These are phyloP conservation scores for Dothideomycetes sp. DNA, from an alignment of 2,329 filamentous ascomycete species.

Conservation along the genomic window DNA sequence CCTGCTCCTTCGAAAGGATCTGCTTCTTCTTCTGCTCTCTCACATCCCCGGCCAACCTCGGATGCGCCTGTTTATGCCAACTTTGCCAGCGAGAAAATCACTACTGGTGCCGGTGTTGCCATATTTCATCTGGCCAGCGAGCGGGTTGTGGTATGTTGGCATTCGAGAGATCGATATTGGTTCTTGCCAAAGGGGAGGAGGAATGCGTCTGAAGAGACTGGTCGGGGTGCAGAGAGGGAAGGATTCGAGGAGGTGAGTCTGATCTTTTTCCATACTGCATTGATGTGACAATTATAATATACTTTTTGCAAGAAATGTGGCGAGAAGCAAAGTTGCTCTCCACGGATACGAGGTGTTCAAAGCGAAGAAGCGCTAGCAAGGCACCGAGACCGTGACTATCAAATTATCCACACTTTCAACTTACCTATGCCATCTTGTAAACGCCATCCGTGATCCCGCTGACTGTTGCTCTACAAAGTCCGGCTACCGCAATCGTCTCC, in stretches of 20 bases:
- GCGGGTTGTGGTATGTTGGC: conserved; percentile 38
- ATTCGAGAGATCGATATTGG: conserved; percentile 28
- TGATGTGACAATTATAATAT: too few species aligned
- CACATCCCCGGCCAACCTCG: conserved; percentile 2
- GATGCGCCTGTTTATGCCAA: conserved; percentile 14
- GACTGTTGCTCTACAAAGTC: conserved; percentile 22
- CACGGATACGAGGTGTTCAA: too few species aligned
- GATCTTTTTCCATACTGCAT: conserved; percentile 1
- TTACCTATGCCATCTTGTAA: too few species aligned
- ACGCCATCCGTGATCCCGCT: too few species aligned
- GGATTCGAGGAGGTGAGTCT: conserved; percentile 36
- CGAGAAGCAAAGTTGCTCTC: too few species aligned
- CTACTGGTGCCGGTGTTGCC: conserved; percentile 32
- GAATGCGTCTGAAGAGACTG: conserved; percentile 35
- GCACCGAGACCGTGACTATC: too few species aligned
- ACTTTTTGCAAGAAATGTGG: too few species aligned
- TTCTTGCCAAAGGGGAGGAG: conserved; percentile 40
- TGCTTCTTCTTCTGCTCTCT: not conserved
- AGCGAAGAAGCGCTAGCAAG: too few species aligned
- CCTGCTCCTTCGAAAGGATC: too few species aligned
- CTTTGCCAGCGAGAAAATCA: conserved; percentile 17
- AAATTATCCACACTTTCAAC: too few species aligned
- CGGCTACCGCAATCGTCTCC: conserved; percentile 37
- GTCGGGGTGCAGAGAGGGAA: conserved; percentile 33
- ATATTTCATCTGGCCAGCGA: conserved; percentile 38